phyloP scores from a whole-genome alignment of 1,284 basidiomycete genomes.

The Acaromyces ingoldii region DNA sequence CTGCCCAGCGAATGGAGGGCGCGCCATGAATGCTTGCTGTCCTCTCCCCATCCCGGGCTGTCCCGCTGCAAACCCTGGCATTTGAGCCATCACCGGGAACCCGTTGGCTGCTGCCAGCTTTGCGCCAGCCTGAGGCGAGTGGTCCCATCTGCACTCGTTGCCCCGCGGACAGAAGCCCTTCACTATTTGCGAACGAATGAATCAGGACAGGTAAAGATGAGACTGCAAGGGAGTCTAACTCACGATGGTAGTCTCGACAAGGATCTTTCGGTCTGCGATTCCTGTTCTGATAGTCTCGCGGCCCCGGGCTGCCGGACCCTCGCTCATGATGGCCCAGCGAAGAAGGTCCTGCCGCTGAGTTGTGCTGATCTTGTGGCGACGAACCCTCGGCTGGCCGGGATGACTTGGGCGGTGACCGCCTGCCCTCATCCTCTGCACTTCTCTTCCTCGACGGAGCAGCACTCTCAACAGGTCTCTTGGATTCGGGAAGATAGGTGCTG shows the following conservation, averaged over 20 bases:
- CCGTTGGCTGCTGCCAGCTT: no score
- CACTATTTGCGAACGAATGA: conserved; percentile 48
- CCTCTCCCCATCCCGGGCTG: no score
- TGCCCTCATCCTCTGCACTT: conserved; percentile 23
- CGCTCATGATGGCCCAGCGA: no score
- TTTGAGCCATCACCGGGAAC: no score
- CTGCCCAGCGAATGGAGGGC: no score
- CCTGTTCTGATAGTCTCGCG: background rate
- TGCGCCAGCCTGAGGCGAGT: no score
- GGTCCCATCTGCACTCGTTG: conserved; percentile 82
- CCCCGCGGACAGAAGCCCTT: conserved; percentile 78
- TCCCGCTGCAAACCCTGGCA: no score
- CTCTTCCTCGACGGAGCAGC: conserved; percentile 17
- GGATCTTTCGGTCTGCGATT: conserved; percentile 21
- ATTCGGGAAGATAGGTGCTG: background rate
- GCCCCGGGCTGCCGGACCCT: background rate
- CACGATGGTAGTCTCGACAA: conserved; percentile 47
- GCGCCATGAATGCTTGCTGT: no score
- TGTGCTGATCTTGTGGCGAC: background rate
- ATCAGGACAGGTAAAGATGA: no score
- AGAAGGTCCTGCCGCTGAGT: background rate
- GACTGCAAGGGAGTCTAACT: background rate
- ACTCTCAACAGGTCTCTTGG: background rate
- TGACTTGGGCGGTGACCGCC: conserved; percentile 6
- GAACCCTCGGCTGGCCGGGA: background rate